phyloP scores from a whole-genome alignment of 2,329 filamentous ascomycete species.

The Venturia nashicola region DNA sequence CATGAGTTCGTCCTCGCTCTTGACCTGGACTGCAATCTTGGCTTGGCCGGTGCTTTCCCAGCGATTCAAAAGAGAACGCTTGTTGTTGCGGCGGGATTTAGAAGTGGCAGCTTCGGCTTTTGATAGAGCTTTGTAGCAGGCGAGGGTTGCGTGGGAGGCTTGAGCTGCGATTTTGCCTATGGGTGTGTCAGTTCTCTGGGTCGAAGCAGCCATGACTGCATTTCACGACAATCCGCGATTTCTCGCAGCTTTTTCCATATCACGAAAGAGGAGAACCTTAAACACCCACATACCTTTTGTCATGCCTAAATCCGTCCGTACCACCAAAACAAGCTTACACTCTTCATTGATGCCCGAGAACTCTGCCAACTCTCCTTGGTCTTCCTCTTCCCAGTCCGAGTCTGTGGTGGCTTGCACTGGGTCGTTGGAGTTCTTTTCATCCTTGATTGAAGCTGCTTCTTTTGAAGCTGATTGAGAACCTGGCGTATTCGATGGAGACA shows the following conservation, averaged over 20 bases:
- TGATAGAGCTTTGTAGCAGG: conserved; percentile 82
- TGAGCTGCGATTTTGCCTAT: conserved; percentile 94
- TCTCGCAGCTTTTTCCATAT: no score
- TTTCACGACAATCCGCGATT: no score
- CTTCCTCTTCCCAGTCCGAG: conserved; percentile 22
- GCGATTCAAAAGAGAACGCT: conserved; percentile 51
- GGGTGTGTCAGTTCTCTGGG: neutral
- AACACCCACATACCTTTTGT: conserved; percentile 58
- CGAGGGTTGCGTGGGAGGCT: conserved; percentile 88
- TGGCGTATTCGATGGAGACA: neutral
- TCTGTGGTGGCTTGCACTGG: conserved; percentile 12
- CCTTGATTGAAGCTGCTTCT: neutral
- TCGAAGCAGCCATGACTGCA: no score
- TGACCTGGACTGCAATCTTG: conserved; percentile 85
- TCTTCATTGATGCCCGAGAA: conserved; percentile 50
- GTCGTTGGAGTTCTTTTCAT: conserved; percentile 12
- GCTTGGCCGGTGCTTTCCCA: conserved; percentile 85
- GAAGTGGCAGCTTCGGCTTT: conserved; percentile 30
- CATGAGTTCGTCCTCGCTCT: conserved; percentile 59
- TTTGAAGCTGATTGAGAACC: neutral
- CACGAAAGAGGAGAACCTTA: no score
- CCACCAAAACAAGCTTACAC: conserved; percentile 87
- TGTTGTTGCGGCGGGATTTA: neutral
- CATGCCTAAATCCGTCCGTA: conserved; percentile 92
- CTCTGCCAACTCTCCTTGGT: conserved; percentile 30